Conservation (phyloP, 2,329 filamentous ascomycete species). For the Botryotinia globosa region DNA sequence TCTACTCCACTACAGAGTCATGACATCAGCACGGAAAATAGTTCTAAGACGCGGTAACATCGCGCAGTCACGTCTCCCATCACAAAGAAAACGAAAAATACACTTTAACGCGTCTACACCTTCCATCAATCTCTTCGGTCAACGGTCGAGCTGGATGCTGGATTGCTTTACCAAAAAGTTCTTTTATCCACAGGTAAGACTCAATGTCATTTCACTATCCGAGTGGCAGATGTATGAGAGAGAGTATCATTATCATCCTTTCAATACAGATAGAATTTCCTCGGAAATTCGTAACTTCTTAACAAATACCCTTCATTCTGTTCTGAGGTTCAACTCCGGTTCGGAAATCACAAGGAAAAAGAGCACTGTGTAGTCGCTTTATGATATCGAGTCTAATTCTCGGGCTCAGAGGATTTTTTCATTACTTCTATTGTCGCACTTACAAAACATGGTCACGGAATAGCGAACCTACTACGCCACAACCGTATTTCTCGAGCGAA, state of each 20-base stretch:
- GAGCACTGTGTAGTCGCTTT: background rate
- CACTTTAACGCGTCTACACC: background rate
- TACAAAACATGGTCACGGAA: background rate
- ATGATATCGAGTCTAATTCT: background rate
- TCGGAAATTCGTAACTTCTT: background rate
- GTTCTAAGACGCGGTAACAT: background rate
- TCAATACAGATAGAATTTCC: background rate
- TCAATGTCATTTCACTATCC: background rate
- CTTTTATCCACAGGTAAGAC: background rate
- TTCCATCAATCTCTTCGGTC: background rate
- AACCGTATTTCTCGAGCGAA: background rate
- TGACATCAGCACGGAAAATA: slow-evolving; percentile 6
- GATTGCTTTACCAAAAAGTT: background rate
- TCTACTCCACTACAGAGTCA: background rate
- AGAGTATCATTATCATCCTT: background rate
- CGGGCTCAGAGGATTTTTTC: background rate
- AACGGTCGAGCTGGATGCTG: background rate
- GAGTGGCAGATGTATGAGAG: no score
- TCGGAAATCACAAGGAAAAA: background rate
- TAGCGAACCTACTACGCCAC: background rate
- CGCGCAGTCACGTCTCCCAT: background rate
- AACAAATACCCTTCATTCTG: background rate
- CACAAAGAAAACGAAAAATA: background rate
- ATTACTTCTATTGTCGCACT: background rate
- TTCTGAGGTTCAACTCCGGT: background rate